Base-by-base conservation (phyloP, 192 early-diverging fungal genomes). In the Diversispora eburnea region DNA sequence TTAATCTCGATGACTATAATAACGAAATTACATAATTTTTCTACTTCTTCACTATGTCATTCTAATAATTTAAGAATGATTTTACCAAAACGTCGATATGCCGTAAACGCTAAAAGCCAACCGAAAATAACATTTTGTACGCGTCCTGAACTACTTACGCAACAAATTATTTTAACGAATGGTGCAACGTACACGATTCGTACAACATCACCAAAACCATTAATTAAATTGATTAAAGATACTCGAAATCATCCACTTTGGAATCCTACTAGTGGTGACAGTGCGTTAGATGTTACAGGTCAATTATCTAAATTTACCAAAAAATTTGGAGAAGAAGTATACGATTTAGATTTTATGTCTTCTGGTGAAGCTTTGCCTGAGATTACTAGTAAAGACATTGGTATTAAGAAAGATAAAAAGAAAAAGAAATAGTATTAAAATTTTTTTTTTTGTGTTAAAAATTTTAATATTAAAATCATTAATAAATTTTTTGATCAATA, bases 231-330 rank as follows among this genome's bases (percentile, higher is more conserved):
- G 45, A 92, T 92, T 54, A 94, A 92, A 75, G 97, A 98, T 76
- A 92, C 92, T n/a, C 83, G 94, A 33, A 96, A 95, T 75, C 93
- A 97, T 73, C 88, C 91, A 33, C 84, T 98, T 9, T 98, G 97
- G 96, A 97, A 96, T 79, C 93, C 94, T 4, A 80, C 86, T 61
- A 67, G 68, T 10, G 77, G 79, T 52, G 76, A 82, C 65, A 73
- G 83, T 66, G 80, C 92, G n/a, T 84, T 85, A 61, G 94, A 96
- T 76, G 89, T 91, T 57, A 88, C 85, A 41, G 94, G 91, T 0
- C 91, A 94, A 55, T 75, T 98, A 43, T 84, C 90, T 8, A 88
- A 88, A 80, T 98, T 98, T 84, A 82, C 87, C 59, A 88, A 90
- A 77, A 85, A 88, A 66, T 96, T 91, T 82, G 88, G 90, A 19